These are phyloP conservation scores for Cutaneotrichosporon mucoides DNA, from an alignment of 1,284 basidiomycete species.

Conservation along the genomic window DNA sequence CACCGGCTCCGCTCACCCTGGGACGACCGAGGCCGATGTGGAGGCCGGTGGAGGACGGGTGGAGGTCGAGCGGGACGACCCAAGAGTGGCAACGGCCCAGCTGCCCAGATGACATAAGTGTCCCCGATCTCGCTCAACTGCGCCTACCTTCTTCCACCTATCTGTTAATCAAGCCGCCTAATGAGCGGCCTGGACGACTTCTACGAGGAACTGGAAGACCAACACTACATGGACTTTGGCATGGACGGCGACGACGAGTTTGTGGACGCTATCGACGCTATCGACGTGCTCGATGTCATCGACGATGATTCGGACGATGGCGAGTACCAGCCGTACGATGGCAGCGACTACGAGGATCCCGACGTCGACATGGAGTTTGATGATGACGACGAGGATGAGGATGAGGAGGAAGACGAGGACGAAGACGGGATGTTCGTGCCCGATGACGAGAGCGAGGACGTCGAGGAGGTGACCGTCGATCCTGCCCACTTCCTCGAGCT, in stretches of 20 bases:
- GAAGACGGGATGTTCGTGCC: background rate
- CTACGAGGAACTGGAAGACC: constrained; percentile 20
- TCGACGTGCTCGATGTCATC: constrained; percentile 12
- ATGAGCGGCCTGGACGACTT: background rate
- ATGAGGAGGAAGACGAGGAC: constrained; percentile 22
- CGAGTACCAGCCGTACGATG: constrained; percentile 21
- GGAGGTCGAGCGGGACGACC: background rate
- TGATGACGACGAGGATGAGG: constrained; percentile 25
- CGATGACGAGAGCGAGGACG: constrained; percentile 13
- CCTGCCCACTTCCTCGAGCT: constrained; percentile 19
- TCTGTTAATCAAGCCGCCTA: too few relatives aligned
- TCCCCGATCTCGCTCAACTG: background rate
- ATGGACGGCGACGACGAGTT: constrained; percentile 21
- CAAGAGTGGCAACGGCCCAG: background rate
- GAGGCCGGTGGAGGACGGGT: background rate
- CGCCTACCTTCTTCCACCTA: background rate
- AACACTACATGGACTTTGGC: constrained; percentile 12
- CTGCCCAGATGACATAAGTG: background rate
- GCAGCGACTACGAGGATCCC: constrained; percentile 13
- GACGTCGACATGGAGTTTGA: constrained; percentile 14
- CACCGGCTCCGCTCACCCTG: too few relatives aligned
- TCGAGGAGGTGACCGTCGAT: background rate
- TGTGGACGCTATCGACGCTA: constrained; percentile 9
- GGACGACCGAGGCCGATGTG: background rate
- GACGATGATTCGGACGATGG: constrained; percentile 17